A percentile compares a stretch with the other conserved stretches of the same genome.
These are phyloP conservation scores for Saccharomycopsis synnaedendra DNA, from an alignment of 805 yeast genomes.

Conservation along the genomic window DNA sequence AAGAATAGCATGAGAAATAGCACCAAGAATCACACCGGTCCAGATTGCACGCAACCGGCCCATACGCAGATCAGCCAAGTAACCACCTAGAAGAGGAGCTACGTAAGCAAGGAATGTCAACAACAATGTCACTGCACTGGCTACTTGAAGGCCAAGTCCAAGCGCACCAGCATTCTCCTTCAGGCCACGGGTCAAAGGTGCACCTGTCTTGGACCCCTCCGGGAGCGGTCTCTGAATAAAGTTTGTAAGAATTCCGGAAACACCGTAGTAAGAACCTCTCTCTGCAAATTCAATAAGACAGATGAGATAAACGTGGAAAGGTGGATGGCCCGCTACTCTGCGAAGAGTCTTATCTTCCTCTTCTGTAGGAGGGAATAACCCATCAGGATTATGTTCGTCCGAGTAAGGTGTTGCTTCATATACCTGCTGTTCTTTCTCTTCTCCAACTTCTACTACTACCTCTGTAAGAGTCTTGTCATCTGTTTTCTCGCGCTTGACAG, in stretches of 20 bases:
- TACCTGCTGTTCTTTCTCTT: not conserved
- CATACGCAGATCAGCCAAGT: constrained; percentile 34
- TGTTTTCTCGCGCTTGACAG: not conserved
- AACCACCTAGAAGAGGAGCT: constrained; percentile 42
- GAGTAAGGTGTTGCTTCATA: not conserved
- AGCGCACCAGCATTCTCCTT: constrained; percentile 39
- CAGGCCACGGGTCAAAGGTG: constrained; percentile 24
- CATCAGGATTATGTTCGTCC: constrained; percentile 13
- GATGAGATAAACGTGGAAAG: constrained; percentile 38
- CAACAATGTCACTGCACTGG: constrained; percentile 36
- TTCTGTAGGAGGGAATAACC: constrained; percentile 16
- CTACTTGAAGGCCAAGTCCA: constrained; percentile 31
- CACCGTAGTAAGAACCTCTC: constrained; percentile 43
- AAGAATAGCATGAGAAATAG: constrained; percentile 35
- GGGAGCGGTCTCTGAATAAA: constrained; percentile 44
- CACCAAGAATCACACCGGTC: constrained; percentile 37
- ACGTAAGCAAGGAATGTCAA: constrained; percentile 39
- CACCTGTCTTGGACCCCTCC: constrained; percentile 33
- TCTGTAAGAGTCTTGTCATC: not conserved
- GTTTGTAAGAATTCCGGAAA: constrained; percentile 32
- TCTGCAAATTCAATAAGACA: constrained; percentile 42
- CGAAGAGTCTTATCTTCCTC: constrained; percentile 25
- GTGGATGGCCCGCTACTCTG: constrained; percentile 34
- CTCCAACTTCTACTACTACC: not conserved
- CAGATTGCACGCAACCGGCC: constrained; percentile 39